Evolutionary conservation across 1,284 basidiomycete genomes (phyloP), one percentile per base, ranked within the genome.

Genomic region (Cystobasidium pallidum): DNA sequence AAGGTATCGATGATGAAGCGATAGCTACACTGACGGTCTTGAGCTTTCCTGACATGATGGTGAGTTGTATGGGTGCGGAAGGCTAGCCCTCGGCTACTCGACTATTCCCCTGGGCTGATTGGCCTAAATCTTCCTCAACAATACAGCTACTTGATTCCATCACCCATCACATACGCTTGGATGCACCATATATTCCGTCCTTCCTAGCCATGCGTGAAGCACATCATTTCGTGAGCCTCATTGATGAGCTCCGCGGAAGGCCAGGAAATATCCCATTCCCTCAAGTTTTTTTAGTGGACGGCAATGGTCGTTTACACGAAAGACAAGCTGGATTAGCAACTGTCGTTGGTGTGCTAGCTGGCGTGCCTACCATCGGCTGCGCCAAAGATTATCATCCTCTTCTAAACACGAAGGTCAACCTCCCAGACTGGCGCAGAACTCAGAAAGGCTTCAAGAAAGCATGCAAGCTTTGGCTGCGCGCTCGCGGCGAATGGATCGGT

Each of bases 131-230:
- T 59, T 1, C 21, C 10, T 4, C 21, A 34, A 10, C 28, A 26
- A 2, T 61, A 45, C 36, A 61, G 58, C n/a, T 61, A 24, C n/a
- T 61, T 3, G 39, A 61, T 32, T 21, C 36, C 34, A 21, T 61
- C 21, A 39, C 39, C 26, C 58, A 39, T 4, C n/a, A 26, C 7
- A n/a, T 61, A 28, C 58, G 45, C 36, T 24, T 61, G 15, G 30
- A 21, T 26, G 75, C 57, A 32, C 80, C 80, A 3, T 81, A 81
- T 66, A 74, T 81, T 36, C 79, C 79, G 24, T 79, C 79, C 0
- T 81, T 76, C 68, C 76, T 81, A 24, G 75, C 79, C 0, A 79
- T 80, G 68, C 77, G 80, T 10, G 80, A 81, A 62, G 73, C 75
- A 0, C 75, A 74, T 13, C 73, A 74, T 19, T 77, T 77, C 21